phyloP scores from a whole-genome alignment of 2,329 filamentous ascomycete species.

The Apiospora hydei region DNA sequence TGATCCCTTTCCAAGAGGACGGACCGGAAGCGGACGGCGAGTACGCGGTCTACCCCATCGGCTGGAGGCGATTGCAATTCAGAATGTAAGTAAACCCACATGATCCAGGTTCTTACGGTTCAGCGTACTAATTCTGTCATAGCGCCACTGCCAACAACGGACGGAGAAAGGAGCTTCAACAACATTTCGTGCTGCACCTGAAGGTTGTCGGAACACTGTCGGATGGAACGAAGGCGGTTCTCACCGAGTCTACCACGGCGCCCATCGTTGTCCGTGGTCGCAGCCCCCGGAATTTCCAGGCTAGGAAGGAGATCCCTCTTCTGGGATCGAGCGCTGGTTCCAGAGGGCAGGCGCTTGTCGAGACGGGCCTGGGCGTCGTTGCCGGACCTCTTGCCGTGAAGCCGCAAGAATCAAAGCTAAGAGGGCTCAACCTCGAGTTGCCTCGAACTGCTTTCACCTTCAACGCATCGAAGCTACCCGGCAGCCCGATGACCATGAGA shows the following conservation, averaged over 20 bases:
- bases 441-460: conserved; percentile 66
- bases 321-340: conserved; percentile 79
- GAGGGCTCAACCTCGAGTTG: conserved; percentile 61
- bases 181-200: conserved; percentile 90
- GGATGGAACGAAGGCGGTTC: conserved; percentile 80
- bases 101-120: conserved; percentile 36
- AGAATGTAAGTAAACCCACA: conserved; percentile 65
- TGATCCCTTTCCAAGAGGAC: conserved; percentile 72
- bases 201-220: conserved; percentile 85
- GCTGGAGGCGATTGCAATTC: conserved; percentile 93
- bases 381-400: conserved; percentile 63
- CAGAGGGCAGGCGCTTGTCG: conserved; percentile 76
- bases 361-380: conserved; percentile 67
- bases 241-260: conserved; percentile 85
- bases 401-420: conserved; percentile 60
- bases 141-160: conserved; percentile 96
- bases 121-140: conserved; percentile 27
- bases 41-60: conserved; percentile 88
- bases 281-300: conserved; percentile 94
- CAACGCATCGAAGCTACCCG: conserved; percentile 62
- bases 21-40: conserved; percentile 72
- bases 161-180: conserved; percentile 90
- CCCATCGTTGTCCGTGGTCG: conserved; percentile 93
- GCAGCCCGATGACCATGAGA: conserved; percentile 61
- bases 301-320: conserved; percentile 89